Base-by-base conservation (phyloP, 495 filamentous ascomycete genomes). In the Tetracladium marchalianum region DNA sequence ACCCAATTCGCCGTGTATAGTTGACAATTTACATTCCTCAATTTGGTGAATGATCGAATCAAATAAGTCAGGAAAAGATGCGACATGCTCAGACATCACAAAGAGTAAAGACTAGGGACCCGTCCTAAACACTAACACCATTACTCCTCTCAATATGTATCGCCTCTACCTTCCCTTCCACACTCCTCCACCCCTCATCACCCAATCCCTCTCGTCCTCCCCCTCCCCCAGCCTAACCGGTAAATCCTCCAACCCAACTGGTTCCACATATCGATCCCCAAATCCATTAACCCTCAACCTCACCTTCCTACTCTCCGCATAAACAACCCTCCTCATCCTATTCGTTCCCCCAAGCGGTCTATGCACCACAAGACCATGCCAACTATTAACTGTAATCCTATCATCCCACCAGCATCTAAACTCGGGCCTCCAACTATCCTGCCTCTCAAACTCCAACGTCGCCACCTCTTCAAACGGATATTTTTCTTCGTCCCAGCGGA, bases 381-480 rank as follows among this genome's bases (percentile, higher is more conserved):
- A 71, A 11, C 62, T 56, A 57, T 73, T 66, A 18, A 66, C 49
- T 11, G 62, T 61, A 50, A 72, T 69, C 31, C 66, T 56, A 52
- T 72, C 67, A 40, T 73, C 67, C 66, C 62, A 73, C 46, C 69
- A 70, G 0, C 52, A 51, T 35, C 63, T 65, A 24, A 65, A 52
- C 47, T 62, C 62, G 27, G 62, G 64, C 24, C 61, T 51, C 46
- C 62, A 74, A 11, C 55, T 59, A 15, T 73, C 67, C 44, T 71
- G 67, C 49, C 61, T 61, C 13, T 64, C 61, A 42, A 72, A 62
- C 35, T 64, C 52, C 15, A 71, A 47, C 31, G 50, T 62, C 11
- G 66, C 71, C 13, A 72, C 60, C 31, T 64, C 62, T 49, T 70
- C 65, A 54, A 59, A 70, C 2, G 70, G 71, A 36, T 72, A 72